Evolutionary conservation across 441 rosid genomes (phyloP), one percentile per base, ranked within the genome.

Genomic region (Arabidopsis lyrata): DNA sequence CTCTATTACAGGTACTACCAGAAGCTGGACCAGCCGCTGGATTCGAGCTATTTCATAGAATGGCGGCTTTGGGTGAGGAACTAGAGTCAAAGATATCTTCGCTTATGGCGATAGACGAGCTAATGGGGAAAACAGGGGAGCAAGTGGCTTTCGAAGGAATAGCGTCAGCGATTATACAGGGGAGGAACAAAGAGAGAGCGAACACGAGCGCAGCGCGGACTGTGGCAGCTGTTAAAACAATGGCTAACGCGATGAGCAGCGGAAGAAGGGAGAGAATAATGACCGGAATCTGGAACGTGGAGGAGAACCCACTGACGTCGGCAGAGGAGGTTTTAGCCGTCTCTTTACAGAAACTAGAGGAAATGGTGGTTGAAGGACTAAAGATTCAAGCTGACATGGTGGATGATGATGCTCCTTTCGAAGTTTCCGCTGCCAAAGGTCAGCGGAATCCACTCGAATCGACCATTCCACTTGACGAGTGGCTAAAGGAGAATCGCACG

Each of bases 81-180:
- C 79, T 94, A 53, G 74, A 88, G 67, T 83, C 90, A 6, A 83
- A 81, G 73, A 84, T 94, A 72, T 24, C 78, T 49, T 83, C 86
- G 1, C 59, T 81, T 32, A 87, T 94, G 97, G 88, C 94, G 1
- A 74, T 87, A 50, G 99, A 91, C 32, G 99, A 94, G 72, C 81
- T 94, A 32, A 79, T 82, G 29, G 99, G 96, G 7, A 94, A 94
- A 80, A 90, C 97, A 8, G 99, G 96, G 2, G 97, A 94, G 35
- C 99, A 91, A 82, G 85, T 94, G 65, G 99, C 99, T 60, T 94
- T 94, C 29, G 99, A 94, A 78, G 99, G 99, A 42, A 86, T 94
- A 53, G 97, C 99, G 18, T 91, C 95, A 5, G 93, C 94, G 6
- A 88, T 94, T 83, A 90, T 94, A 73, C 95, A 91, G 55, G 97